These are phyloP conservation scores for Delonix regia DNA, from an alignment of 306 rosid genomes.

Conservation along the genomic window DNA sequence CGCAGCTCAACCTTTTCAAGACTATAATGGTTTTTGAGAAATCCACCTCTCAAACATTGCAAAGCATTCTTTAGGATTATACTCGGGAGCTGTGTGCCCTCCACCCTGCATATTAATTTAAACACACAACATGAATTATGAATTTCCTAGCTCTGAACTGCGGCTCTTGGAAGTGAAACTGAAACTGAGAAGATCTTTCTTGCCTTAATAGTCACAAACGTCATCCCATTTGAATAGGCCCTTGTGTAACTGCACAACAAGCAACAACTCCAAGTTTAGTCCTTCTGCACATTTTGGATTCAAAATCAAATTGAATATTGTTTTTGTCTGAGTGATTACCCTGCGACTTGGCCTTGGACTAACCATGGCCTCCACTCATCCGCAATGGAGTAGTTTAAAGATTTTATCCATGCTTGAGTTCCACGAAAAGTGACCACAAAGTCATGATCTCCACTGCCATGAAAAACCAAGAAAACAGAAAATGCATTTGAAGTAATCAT, in stretches of 20 bases:
- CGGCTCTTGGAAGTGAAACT: not conserved
- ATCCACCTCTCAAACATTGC: conserved; percentile 48
- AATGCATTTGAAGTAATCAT: not conserved
- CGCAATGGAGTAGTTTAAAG: conserved; percentile 42
- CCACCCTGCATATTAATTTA: conserved; percentile 39
- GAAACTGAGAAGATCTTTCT: not conserved
- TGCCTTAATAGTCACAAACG: conserved; percentile 56
- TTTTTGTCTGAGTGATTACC: conserved; percentile 21
- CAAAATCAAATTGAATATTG: not conserved
- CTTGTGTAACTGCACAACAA: conserved; percentile 43
- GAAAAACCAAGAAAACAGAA: not conserved
- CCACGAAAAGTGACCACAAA: conserved; percentile 23
- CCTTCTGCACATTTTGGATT: not conserved
- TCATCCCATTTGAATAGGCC: conserved; percentile 46
- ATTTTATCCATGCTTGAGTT: conserved; percentile 57
- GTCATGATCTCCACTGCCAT: conserved; percentile 59
- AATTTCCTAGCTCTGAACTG: not conserved
- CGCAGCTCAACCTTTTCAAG: not conserved
- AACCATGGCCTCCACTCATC: conserved; percentile 62
- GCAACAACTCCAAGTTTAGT: not conserved
- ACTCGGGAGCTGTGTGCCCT: conserved; percentile 52
- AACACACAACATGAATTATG: not conserved
- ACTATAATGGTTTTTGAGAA: conserved; percentile 29
- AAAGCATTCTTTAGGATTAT: conserved; percentile 42
- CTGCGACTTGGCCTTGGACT: conserved; percentile 45